These are phyloP conservation scores for Tricholomella constricta DNA, from an alignment of 768 basidiomycete species.

Conservation along the genomic window DNA sequence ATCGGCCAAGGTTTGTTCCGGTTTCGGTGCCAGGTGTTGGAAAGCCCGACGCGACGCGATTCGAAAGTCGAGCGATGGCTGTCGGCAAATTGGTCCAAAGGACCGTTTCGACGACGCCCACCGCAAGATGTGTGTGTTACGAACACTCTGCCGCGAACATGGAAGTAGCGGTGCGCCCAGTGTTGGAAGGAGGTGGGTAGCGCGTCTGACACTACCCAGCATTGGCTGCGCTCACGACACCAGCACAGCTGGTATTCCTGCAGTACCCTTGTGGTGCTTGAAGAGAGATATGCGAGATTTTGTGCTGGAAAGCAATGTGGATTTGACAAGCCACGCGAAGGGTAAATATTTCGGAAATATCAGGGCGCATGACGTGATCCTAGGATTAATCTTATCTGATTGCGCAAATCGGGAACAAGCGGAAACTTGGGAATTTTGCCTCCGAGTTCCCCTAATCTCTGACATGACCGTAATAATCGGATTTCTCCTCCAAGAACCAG, in stretches of 20 bases:
- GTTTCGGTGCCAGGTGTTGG: slow-evolving; percentile 20
- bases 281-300: neutral
- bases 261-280: neutral
- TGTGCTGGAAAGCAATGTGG: neutral
- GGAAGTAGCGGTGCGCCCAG: neutral
- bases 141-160: slow-evolving; percentile 7
- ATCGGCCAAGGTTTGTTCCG: slow-evolving; percentile 12
- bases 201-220: slow-evolving; percentile 4
- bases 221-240: slow-evolving; percentile 1
- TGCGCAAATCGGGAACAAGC: no score
- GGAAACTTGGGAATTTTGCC: no score
- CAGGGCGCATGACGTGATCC: no score
- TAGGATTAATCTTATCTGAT: no score
- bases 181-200: neutral
- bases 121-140: slow-evolving; percentile 2
- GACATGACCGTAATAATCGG: no score
- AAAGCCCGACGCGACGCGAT: slow-evolving; percentile 12
- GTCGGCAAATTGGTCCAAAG: neutral
- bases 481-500: no score
- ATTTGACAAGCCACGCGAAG: neutral
- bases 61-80: neutral
- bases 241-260: slow-evolving; percentile 3
- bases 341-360: neutral
- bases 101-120: neutral
- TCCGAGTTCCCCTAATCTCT: no score